Conservation (phyloP, 352 stramenopile species). For the Globisporangium uncinulatum region DNA sequence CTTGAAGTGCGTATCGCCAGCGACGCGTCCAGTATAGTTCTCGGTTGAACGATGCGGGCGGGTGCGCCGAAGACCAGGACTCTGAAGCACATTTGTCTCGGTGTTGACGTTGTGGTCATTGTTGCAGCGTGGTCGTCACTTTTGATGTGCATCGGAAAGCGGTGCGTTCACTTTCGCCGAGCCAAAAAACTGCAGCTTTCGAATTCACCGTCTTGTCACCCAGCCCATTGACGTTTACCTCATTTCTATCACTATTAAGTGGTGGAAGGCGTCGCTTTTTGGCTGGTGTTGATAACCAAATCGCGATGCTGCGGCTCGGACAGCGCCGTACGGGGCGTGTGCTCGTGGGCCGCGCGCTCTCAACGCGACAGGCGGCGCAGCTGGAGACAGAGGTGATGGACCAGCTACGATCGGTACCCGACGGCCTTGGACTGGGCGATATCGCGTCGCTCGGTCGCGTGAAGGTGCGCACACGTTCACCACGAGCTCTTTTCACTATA, state of each 20-base stretch:
- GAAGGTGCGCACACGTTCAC: conserved; percentile 35
- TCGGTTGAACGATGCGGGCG: conserved; percentile 63
- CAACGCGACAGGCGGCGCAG: conserved; percentile 54
- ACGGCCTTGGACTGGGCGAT: conserved; percentile 67
- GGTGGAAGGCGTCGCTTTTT: neutral
- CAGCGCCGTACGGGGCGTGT: conserved; percentile 8
- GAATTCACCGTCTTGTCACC: neutral
- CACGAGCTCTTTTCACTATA: neutral
- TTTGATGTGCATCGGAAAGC: neutral
- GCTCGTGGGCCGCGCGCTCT: conserved; percentile 31
- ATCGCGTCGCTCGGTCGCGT: conserved; percentile 73
- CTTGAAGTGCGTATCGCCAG: conserved; percentile 50
- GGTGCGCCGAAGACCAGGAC: conserved; percentile 43
- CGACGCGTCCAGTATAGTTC: conserved; percentile 41
- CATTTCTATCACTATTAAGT: neutral
- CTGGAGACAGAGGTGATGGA: conserved; percentile 77
- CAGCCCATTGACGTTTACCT: neutral
- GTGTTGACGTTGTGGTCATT: conserved; percentile 45
- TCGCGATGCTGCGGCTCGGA: conserved; percentile 15
- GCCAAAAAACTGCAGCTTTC: neutral
- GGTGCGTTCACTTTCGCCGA: neutral
- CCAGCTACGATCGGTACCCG: conserved; percentile 54
- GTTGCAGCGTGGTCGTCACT: neutral
- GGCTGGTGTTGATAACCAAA: neutral
- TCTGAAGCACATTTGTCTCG: conserved; percentile 46